Evolutionary conservation across 192 early-diverging fungal genomes (phyloP), one percentile per base, ranked within the genome.

Genomic region (Radiomyces spectabilis): DNA sequence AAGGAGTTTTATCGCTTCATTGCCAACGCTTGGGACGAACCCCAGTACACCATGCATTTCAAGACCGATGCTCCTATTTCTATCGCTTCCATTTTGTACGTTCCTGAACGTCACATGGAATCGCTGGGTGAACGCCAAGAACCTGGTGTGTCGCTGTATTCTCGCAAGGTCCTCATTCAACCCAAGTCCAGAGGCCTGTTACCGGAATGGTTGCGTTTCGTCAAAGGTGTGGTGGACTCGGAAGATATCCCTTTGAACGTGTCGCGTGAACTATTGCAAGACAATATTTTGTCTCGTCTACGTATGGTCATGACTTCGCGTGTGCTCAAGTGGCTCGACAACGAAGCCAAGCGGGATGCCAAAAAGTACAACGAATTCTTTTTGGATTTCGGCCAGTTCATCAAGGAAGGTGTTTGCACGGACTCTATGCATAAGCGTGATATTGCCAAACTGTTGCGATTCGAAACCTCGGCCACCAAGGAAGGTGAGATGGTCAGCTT

Each of bases 191-290:
- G 65, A 41, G 85, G 83, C 33, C 80, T 93, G 18, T 65, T 91
- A 47, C 90, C 90, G 0, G 74, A 80, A 24, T 93, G 79, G 72
- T 70, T 93, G 4, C 66, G 77, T 0, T 93, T 93, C 54, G 62
- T 93, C 44, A 88, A 86, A 68, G 90, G 87, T 44, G 73, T 91
- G 29, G 83, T 93, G 21, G 90, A 93, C 56, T 83, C 80, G 4
- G 88, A 91, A 56, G 90, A 93, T 59, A 73, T 93, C 40, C 90
- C 90, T 2, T 65, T 93, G 26, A 91, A 91, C 40, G 86, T 93
- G 4, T 93, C 90, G 5, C 77, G 90, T 26, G 90, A 93, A 60
- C 73, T 88, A 19, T 52, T 93, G 8, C 90, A 93, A 54, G 78
- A 90, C 34, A 77, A 84, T 51, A 63, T 71, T 9, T 46, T 85